Conservation (phyloP, 345 rosid genomes). For the Durio zibethinus region DNA sequence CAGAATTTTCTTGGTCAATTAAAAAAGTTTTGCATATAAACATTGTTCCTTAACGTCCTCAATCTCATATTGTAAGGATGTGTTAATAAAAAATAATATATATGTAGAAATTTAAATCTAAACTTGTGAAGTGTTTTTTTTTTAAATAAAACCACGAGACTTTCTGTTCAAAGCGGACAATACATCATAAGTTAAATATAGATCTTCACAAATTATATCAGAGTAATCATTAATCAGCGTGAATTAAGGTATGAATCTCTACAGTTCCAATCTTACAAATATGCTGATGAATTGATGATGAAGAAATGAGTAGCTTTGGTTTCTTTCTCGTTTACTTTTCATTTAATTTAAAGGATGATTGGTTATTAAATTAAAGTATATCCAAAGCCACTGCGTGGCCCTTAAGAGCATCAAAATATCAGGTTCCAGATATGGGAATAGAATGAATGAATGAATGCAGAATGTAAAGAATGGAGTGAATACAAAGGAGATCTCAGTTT, state of each 20-base stretch:
- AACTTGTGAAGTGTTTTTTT: no score
- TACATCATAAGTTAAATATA: no score
- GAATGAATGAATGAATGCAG: neutral
- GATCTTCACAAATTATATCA: no score
- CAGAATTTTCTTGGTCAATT: constrained; percentile 5
- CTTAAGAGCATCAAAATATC: constrained; percentile 26
- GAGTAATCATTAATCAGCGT: no score
- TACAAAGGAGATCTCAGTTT: no score
- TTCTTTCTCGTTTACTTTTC: neutral
- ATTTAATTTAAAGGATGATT: neutral
- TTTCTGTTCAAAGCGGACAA: no score
- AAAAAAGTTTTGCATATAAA: neutral
- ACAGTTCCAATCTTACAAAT: neutral
- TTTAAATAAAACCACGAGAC: no score
- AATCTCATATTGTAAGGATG: neutral
- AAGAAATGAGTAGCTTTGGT: neutral
- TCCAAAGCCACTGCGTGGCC: constrained; percentile 16
- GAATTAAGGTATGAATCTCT: no score
- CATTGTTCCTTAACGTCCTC: no score
- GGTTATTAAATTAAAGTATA: neutral
- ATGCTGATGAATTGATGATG: constrained; percentile 15
- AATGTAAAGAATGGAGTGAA: neutral
- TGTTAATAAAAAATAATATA: no score
- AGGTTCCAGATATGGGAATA: neutral
- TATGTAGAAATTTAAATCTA: no score